Percentiles rank a stretch among this genome's conserved stretches.
phyloP scores from a whole-genome alignment of 257 asterid species.

The Ligustrum vulgare region DNA sequence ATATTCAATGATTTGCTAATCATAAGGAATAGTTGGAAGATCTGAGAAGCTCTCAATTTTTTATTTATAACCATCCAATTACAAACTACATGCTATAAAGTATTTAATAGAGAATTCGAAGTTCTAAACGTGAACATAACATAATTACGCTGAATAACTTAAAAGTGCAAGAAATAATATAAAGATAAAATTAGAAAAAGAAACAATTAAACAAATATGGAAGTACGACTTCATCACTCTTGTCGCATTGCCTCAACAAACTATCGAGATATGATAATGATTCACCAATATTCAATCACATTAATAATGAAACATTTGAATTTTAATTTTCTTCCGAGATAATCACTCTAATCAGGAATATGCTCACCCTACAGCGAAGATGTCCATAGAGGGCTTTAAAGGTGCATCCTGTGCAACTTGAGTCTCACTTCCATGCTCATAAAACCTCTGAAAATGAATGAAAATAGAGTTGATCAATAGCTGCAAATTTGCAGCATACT shows the following conservation, averaged over 20 bases:
- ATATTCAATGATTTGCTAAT: too few species aligned
- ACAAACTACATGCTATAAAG: too few species aligned
- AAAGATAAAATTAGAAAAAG: too few species aligned
- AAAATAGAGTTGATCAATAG: neutral
- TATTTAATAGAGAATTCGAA: too few species aligned
- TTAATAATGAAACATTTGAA: conserved; percentile 13
- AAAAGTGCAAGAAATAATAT: too few species aligned
- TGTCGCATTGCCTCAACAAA: conserved; percentile 10
- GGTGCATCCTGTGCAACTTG: conserved; percentile 80
- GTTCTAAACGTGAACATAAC: too few species aligned
- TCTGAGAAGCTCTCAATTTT: too few species aligned
- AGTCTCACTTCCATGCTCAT: conserved; percentile 90
- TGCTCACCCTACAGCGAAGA: conserved; percentile 96
- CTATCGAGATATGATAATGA: neutral
- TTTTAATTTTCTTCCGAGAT: conserved; percentile 7
- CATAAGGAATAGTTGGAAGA: too few species aligned
- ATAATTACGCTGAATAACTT: too few species aligned
- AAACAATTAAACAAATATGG: too few species aligned
- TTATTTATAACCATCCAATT: too few species aligned
- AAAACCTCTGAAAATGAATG: conserved; percentile 76
- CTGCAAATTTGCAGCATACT: neutral
- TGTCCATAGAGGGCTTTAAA: conserved; percentile 92
- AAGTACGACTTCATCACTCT: neutral
- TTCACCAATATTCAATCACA: conserved; percentile 22
- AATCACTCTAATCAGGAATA: conserved; percentile 19